Evolutionary conservation across 176 grass and related monocot species (phyloP).

Genomic region (Cenchrus purpureus): DNA sequence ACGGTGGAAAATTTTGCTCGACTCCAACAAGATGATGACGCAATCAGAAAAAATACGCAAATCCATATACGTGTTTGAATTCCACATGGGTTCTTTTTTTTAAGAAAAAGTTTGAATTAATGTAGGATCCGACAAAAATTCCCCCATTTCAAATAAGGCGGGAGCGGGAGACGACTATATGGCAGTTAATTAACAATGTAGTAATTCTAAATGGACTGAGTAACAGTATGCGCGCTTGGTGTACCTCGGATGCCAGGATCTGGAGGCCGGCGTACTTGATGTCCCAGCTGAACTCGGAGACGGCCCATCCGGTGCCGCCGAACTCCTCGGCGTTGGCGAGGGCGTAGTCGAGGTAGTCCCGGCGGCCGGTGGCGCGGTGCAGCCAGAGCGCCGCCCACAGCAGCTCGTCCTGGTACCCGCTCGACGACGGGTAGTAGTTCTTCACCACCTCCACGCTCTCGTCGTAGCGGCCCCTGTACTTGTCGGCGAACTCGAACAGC

Average conservation of each 20-base stretch:
- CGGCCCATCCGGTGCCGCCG: slow-evolving; percentile 78
- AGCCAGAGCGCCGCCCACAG: slow-evolving; percentile 97
- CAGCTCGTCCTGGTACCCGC: slow-evolving; percentile 88
- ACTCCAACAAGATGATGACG: neutral
- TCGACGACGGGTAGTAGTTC: slow-evolving; percentile 79
- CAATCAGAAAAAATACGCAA: neutral
- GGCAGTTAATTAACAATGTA: too few relatives aligned
- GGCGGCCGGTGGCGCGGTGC: slow-evolving; percentile 63
- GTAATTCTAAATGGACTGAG: neutral
- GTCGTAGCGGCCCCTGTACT: slow-evolving; percentile 64
- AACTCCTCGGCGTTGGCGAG: slow-evolving; percentile 69
- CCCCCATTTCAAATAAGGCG: neutral
- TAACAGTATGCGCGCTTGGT: neutral
- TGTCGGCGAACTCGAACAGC: slow-evolving; percentile 90
- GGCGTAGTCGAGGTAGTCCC: slow-evolving; percentile 58
- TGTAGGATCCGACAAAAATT: neutral
- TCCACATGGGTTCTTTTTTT: neutral
- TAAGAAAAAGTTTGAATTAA: neutral
- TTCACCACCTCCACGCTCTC: slow-evolving; percentile 62
- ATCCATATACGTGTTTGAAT: neutral
- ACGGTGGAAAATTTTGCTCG: neutral
- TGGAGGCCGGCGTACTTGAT: slow-evolving; percentile 93
- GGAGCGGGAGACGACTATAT: neutral
- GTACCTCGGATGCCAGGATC: slow-evolving; percentile 78
- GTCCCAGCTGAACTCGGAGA: slow-evolving; percentile 99